These are phyloP conservation scores for Pythium pyrilobum DNA, from an alignment of 352 stramenopile species.

Conservation along the genomic window DNA sequence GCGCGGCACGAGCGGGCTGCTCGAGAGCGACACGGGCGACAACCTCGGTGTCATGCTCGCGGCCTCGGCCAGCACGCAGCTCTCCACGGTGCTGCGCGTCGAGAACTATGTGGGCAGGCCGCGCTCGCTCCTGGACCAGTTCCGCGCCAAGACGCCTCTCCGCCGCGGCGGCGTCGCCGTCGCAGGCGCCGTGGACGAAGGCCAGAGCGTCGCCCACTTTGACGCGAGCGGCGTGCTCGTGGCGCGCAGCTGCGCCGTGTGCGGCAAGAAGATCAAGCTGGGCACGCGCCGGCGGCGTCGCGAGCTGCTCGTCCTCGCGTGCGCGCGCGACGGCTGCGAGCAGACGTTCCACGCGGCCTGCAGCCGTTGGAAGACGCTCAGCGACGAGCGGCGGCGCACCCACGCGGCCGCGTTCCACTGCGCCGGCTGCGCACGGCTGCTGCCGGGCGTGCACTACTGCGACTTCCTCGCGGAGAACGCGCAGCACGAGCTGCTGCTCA, in stretches of 20 bases:
- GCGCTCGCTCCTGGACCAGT: constrained; percentile 43
- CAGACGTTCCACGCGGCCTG: constrained; percentile 63
- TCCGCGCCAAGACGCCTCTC: constrained; percentile 19
- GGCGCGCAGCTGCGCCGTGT: constrained; percentile 47
- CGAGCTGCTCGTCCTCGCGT: constrained; percentile 28
- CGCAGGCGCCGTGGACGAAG: neutral
- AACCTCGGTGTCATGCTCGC: constrained; percentile 58
- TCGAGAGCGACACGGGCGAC: constrained; percentile 48
- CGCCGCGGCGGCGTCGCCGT: neutral
- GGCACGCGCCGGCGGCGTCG: constrained; percentile 3
- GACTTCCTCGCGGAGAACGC: constrained; percentile 59
- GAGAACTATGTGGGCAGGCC: constrained; percentile 48
- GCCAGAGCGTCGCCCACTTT: constrained; percentile 43
- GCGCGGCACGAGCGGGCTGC: constrained; percentile 31
- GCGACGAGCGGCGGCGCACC: constrained; percentile 14
- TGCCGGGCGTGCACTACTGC: constrained; percentile 42
- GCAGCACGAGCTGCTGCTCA: constrained; percentile 32
- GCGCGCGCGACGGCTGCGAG: constrained; percentile 39
- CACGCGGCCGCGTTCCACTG: constrained; percentile 40
- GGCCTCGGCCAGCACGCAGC: constrained; percentile 34
- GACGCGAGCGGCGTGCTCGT: constrained; percentile 46
- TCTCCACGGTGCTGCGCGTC: constrained; percentile 44
- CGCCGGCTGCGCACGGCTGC: constrained; percentile 26
- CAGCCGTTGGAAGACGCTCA: constrained; percentile 52
- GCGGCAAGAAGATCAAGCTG: constrained; percentile 42